phyloP scores from a whole-genome alignment of 805 yeast species.

The Candida argentea region DNA sequence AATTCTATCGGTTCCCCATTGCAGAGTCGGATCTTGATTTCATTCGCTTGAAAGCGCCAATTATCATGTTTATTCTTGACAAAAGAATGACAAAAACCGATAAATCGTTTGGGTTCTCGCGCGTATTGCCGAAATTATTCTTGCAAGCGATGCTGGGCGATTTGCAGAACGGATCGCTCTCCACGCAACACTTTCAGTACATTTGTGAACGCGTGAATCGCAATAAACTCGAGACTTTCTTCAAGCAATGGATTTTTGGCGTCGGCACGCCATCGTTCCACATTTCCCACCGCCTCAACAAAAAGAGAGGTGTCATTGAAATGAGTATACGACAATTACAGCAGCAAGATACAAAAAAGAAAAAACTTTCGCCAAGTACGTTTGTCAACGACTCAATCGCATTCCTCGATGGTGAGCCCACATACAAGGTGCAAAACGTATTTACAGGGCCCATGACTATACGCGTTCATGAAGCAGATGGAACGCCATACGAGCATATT shows the following conservation, averaged over 20 bases:
- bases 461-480: constrained; percentile 95
- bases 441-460: constrained; percentile 95
- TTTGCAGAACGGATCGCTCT: constrained; percentile 61
- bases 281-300: constrained; percentile 86
- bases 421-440: constrained; percentile 33
- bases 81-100: constrained; percentile 94
- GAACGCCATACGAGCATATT: constrained; percentile 96
- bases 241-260: constrained; percentile 88
- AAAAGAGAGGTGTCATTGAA: constrained; percentile 87
- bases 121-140: constrained; percentile 86
- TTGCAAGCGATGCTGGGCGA: constrained; percentile 96
- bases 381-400: constrained; percentile 38
- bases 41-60: constrained; percentile 70
- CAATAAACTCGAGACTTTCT: constrained; percentile 69
- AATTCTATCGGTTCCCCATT: constrained; percentile 57
- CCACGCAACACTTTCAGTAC: constrained; percentile 79
- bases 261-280: constrained; percentile 83
- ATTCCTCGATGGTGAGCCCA: constrained; percentile 32
- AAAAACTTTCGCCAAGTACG: constrained; percentile 25
- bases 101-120: constrained; percentile 80
- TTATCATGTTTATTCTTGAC: constrained; percentile 76
- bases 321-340: constrained; percentile 92
- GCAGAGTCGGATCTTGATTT: constrained; percentile 53
- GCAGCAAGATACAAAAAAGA: constrained; percentile 40
- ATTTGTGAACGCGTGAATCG: constrained; percentile 94